Evolutionary conservation across 2,329 filamentous ascomycete genomes (phyloP).

Genomic region (Aspergillus sp.): DNA sequence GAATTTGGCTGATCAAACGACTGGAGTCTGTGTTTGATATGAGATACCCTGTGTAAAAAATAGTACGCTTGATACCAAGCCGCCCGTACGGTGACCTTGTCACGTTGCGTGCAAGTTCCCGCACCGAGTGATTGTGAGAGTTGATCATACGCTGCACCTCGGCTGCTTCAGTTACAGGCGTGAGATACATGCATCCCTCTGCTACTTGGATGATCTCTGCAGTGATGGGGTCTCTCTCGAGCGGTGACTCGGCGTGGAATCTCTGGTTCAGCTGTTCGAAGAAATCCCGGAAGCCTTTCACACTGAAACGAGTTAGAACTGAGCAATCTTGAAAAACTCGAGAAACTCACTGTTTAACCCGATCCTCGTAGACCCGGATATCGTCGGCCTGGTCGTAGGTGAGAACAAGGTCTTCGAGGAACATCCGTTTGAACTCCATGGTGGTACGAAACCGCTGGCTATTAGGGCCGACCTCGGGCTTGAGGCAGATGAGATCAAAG

Average conservation of each 20-base stretch:
- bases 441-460: slow-evolving; percentile 72
- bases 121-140: slow-evolving; percentile 56
- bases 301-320: slow-evolving; percentile 33
- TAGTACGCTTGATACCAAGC: slow-evolving; percentile 71
- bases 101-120: slow-evolving; percentile 22
- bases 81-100: slow-evolving; percentile 37
- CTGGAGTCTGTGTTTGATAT: slow-evolving; percentile 63
- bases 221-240: slow-evolving; percentile 54
- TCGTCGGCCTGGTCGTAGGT: slow-evolving; percentile 80
- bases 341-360: slow-evolving; percentile 45
- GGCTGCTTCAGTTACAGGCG: slow-evolving; percentile 69
- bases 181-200: slow-evolving; percentile 62
- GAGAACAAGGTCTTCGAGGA: slow-evolving; percentile 70
- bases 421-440: slow-evolving; percentile 84
- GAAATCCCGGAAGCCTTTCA: slow-evolving; percentile 76
- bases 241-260: slow-evolving; percentile 36
- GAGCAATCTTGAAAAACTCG: neutral
- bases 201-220: slow-evolving; percentile 81
- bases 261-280: slow-evolving; percentile 66
- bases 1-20: slow-evolving; percentile 55
- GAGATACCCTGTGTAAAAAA: slow-evolving; percentile 89
- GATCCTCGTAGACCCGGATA: slow-evolving; percentile 60
- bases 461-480: slow-evolving; percentile 71
- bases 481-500: slow-evolving; percentile 82
- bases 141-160: slow-evolving; percentile 87